These are phyloP conservation scores for Alternaria solani DNA, from an alignment of 2,329 filamentous ascomycete species.

Conservation along the genomic window DNA sequence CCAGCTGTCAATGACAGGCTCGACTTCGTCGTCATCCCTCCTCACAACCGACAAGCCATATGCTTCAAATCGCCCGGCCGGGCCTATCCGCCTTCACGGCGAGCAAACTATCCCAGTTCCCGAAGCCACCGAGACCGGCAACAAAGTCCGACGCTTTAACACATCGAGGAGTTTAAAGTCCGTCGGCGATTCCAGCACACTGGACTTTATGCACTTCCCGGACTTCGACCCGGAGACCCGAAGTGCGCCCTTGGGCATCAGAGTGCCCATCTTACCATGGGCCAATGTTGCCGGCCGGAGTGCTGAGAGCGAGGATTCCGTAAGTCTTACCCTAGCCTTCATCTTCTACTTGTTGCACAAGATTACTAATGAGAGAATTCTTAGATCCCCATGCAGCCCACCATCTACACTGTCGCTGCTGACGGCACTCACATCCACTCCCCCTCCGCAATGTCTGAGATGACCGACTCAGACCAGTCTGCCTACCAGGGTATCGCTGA, in stretches of 20 bases:
- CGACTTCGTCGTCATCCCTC: slow-evolving; percentile 62
- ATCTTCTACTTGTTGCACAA: not conserved
- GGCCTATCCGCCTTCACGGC: slow-evolving; percentile 60
- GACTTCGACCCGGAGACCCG: slow-evolving; percentile 56
- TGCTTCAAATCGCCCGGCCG: slow-evolving; percentile 47
- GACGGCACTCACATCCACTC: slow-evolving; percentile 57
- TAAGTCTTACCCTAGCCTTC: slow-evolving; percentile 17
- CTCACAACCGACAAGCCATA: slow-evolving; percentile 60
- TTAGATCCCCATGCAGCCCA: slow-evolving; percentile 61
- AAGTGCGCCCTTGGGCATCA: slow-evolving; percentile 47
- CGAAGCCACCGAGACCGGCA: slow-evolving; percentile 37
- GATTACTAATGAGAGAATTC: not conserved
- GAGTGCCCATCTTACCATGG: slow-evolving; percentile 60
- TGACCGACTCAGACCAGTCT: slow-evolving; percentile 64
- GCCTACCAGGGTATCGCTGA: slow-evolving; percentile 66
- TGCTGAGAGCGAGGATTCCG: slow-evolving; percentile 36
- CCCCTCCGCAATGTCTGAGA: slow-evolving; percentile 65
- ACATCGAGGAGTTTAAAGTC: slow-evolving; percentile 65
- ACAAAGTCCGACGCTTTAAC: slow-evolving; percentile 65
- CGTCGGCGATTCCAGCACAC: slow-evolving; percentile 65
- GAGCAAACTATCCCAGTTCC: slow-evolving; percentile 57
- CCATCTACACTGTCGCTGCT: slow-evolving; percentile 63
- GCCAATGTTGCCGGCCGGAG: slow-evolving; percentile 24
- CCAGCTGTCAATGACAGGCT: slow-evolving; percentile 67
- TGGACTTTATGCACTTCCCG: slow-evolving; percentile 70